Base-by-base conservation (phyloP, 2,329 filamentous ascomycete species). In the Calonectria crousiana region DNA sequence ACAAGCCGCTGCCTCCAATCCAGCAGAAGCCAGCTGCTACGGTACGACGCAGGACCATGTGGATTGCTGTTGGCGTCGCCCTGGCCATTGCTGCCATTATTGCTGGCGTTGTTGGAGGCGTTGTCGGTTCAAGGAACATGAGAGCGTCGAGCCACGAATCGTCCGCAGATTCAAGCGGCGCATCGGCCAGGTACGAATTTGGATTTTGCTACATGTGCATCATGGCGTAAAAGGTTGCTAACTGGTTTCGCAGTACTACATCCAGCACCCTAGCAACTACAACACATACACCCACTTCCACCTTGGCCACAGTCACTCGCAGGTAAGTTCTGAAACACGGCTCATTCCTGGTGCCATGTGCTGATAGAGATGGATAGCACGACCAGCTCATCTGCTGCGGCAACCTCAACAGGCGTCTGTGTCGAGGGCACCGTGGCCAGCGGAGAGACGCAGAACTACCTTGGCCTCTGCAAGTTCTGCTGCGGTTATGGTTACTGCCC, bases 401-500 rank as follows among this genome's bases (percentile, higher is more conserved):
- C 64, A 36, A 70, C 56, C 8, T 65, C 71, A 30, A 73, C 71
- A 49, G 71, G 47, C 1, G 68, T 71, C 23, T 76, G 74, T 5
- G 32, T 38, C 9, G 71, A 69, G 23, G 75, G 71, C 38, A 71
- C 68, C 3, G 73, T 76, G 14, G 75, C 68, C 13, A 26, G 20
- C 5, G 68, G 71, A 14, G 74, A 76, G 49, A 64, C 75, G 4
- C 23, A 69, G 20, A 76, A 74, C 23, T 74, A 69, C n/a, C 65
- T 74, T 4, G 68, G 68, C 0, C 75, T 76, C 5, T 76, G 75
- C 52, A 72, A 67, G 3, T 76, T 76, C 60, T 58, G n/a, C 10
- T 76, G 75, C 23, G 47, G 53, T 3, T 62, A 76, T 11, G 75
- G 74, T 47, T 76, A 76, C 60, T 76, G 74, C 16, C 75, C 75